Percentiles rank a stretch among this genome's conserved stretches.
These are phyloP conservation scores for Metschnikowia gruessii DNA, from an alignment of 805 yeast species.

Conservation along the genomic window DNA sequence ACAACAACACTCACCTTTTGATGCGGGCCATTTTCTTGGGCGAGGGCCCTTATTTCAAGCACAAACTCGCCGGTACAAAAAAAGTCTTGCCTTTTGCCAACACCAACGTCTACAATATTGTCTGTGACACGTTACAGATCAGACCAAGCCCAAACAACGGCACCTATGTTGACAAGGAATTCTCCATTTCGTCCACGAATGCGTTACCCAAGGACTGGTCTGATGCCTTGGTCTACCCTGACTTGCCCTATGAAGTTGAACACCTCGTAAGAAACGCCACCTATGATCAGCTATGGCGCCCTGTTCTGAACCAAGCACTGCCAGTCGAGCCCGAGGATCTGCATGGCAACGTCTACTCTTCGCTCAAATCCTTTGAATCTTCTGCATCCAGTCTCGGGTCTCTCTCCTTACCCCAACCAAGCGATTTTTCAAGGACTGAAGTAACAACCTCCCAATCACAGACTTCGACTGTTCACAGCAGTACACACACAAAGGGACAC, in stretches of 20 bases:
- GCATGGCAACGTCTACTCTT: not conserved
- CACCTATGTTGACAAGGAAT: constrained; percentile 19
- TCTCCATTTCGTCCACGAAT: constrained; percentile 25
- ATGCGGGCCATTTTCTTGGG: constrained; percentile 85
- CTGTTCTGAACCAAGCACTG: not conserved
- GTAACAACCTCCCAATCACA: not conserved
- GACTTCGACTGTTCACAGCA: not conserved
- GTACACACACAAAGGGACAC: not conserved
- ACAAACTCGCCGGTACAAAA: constrained; percentile 24
- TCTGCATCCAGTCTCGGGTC: not conserved
- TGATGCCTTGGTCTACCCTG: constrained; percentile 49
- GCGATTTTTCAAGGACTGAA: not conserved
- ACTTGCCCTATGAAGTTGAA: constrained; percentile 45
- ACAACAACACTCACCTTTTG: constrained; percentile 67
- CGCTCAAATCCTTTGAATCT: not conserved
- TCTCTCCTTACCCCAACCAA: not conserved
- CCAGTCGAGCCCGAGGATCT: not conserved
- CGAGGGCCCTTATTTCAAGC: constrained; percentile 71
- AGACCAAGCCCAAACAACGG: constrained; percentile 63
- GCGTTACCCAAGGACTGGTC: constrained; percentile 44
- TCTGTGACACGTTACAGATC: constrained; percentile 60
- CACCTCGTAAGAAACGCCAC: constrained; percentile 48
- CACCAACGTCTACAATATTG: constrained; percentile 66
- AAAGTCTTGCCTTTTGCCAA: constrained; percentile 65
- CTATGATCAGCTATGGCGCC: constrained; percentile 45